Base-by-base conservation (phyloP, 495 filamentous ascomycete species). In the Cudoniella acicularis region DNA sequence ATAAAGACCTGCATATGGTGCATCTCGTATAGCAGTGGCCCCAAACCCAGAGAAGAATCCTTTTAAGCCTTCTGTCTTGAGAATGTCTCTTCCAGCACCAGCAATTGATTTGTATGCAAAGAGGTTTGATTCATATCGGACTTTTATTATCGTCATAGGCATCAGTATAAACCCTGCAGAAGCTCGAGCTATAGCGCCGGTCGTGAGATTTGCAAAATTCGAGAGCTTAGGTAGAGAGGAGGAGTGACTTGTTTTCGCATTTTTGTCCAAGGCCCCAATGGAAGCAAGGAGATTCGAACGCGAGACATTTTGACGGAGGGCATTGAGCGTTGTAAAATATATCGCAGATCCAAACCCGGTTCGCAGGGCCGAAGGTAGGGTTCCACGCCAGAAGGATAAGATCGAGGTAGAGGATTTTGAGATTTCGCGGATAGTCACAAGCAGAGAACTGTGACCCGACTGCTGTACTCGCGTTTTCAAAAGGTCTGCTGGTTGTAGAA, bases 401-500 rank as follows among this genome's bases (percentile, higher is more conserved):
- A 94, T 71, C 45, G 76, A 69, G 45, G 73, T 72, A 8, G 75
- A 76, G 1, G 75, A 74, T 41, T 67, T 67, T 21, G 88, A 86
- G 65, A 97, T 89, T 20, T 84, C 75, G 68, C 85, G 84, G 66
- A 97, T 69, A 11, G 89, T 88, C 25, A 77, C 73, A 64, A 84
- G 71, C 54, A 96, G 83, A 13, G 91, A 85, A 58, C 77, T 71
- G 57, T 78, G 79, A 2, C 81, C 80, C 49, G 82, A 81, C 70
- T 94, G 90, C 67, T 99, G 94, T 56, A 98, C 83, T 47, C 95
- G 91, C 40, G 88, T 98, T 76, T 98, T 98, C 72, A 98, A 86
- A 20, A 98, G 88, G 72, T 98, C 94, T 69, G 92, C 90, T 24
- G 94, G 94, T 74, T 98, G 94, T 52, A 98, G 86, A 64, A 97